phyloP scores from a whole-genome alignment of 2,329 filamentous ascomycete genomes.

The Fusarium devonianum region DNA sequence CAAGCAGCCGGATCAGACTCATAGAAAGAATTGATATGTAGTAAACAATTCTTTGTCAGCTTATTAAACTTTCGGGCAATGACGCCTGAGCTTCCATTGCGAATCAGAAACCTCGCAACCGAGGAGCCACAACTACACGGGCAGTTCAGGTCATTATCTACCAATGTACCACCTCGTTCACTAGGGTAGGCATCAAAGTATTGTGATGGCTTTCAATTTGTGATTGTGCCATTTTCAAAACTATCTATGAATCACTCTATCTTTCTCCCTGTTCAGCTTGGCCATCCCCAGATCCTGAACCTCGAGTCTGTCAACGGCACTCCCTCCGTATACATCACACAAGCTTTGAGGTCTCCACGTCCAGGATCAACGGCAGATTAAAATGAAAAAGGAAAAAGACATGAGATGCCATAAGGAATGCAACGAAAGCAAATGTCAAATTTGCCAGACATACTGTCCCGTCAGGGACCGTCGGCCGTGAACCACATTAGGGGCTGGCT shows the following conservation, averaged over 20 bases:
- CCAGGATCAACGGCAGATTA: conserved; percentile 12
- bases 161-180: background rate
- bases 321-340: conserved; percentile 18
- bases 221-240: conserved; percentile 44
- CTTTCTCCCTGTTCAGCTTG: conserved; percentile 14
- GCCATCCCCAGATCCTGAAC: conserved; percentile 15
- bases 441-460: conserved; percentile 42
- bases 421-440: conserved; percentile 44
- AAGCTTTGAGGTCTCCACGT: background rate
- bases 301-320: conserved; percentile 15
- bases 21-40: no score
- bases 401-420: conserved; percentile 37
- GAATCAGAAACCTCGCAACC: no score
- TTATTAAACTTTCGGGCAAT: no score
- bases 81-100: no score
- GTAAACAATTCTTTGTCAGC: no score
- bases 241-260: conserved; percentile 40
- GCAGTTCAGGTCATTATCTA: no score
- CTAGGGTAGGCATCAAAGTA: background rate
- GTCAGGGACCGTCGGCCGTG: conserved; percentile 39
- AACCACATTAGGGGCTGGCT: conserved; percentile 36
- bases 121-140: no score
- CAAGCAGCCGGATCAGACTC: no score
- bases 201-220: conserved; percentile 33
- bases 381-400: conserved; percentile 16